Percentiles rank a stretch among this genome's conserved stretches.
Conservation (phyloP, 768 basidiomycete species). For the Macrolepiota dolichaula region DNA sequence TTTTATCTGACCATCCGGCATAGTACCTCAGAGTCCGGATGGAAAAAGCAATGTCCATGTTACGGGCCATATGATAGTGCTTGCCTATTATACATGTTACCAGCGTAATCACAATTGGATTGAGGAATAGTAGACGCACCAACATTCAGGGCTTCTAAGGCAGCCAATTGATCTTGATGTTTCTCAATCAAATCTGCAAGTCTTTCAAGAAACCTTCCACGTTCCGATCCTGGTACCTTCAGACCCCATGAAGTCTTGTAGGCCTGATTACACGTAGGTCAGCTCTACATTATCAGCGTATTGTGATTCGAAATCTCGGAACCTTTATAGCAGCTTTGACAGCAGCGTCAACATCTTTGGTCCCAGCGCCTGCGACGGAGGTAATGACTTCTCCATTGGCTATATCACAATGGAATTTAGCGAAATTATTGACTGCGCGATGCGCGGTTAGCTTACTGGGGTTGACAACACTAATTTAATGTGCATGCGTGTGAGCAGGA, state of each 20-base stretch:
- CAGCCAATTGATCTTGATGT: conserved; percentile 62
- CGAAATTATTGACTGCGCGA: neutral
- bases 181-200: conserved; percentile 64
- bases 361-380: conserved; percentile 52
- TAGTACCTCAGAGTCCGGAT: conserved; percentile 68
- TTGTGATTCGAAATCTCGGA: neutral
- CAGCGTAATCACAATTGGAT: neutral
- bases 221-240: conserved; percentile 47
- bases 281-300: neutral
- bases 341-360: conserved; percentile 73
- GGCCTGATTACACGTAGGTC: conserved; percentile 17
- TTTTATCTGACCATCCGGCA: conserved; percentile 91
- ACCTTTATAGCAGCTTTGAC: conserved; percentile 66
- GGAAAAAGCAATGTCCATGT: conserved; percentile 43
- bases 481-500: neutral
- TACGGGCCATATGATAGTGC: conserved; percentile 45
- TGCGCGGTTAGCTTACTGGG: conserved; percentile 33
- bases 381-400: conserved; percentile 67
- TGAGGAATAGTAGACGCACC: conserved; percentile 28
- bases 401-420: conserved; percentile 20
- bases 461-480: conserved; percentile 47
- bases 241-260: conserved; percentile 67
- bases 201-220: conserved; percentile 56
- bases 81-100: conserved; percentile 37
- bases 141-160: conserved; percentile 71